Evolutionary conservation across 129 eudicot species (phyloP), one percentile per base, ranked within the genome.

Genomic region (Apium graveolens): DNA sequence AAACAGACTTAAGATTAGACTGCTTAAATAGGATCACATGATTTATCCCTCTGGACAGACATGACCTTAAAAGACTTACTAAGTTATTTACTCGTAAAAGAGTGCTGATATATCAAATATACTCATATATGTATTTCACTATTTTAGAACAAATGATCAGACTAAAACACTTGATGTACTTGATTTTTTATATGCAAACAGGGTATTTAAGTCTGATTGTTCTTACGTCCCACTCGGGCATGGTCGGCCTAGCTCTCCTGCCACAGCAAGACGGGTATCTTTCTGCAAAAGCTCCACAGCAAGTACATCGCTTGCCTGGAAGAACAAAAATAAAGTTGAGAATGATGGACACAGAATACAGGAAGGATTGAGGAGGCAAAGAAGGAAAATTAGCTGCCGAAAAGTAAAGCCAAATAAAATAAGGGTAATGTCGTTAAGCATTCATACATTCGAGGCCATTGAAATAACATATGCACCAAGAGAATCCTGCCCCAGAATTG

Each of bases 211-310:
- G 3, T 80, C 49, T 73, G 77, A 48, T 44, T 31, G 5, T 66
- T 66, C 96, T 82, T 91, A 91, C 97, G 87, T 83, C 78, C 96
- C 93, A 84, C 92, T 89, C 79, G 83, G 85, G 79, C 91, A 88
- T 78, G 96, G 86, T 81, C 90, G 88, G 84, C 96, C 90, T 76
- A 82, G 87, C 85, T 86, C 90, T 77, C 97, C 97, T 74, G 84
- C 84, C 70, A 85, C 85, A 73, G 97, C 86, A 80, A 87, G 88
- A 75, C 92, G 97, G 35, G 90, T 92, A 83, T 95, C 98, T 82
- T 95, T 95, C 87, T 91, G 98, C 78, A 95, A 85, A 78, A 95
- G 97, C 91, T 95, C 98, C 82, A 91, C 97, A 24, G 98, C 98
- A 49, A 95, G 97, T 82, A 95, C 97, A 86, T 95, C 98, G 83